Percentiles rank a stretch among this genome's conserved stretches.
Evolutionary conservation across 768 basidiomycete species (phyloP).

Genomic region (Serendipita indica): DNA sequence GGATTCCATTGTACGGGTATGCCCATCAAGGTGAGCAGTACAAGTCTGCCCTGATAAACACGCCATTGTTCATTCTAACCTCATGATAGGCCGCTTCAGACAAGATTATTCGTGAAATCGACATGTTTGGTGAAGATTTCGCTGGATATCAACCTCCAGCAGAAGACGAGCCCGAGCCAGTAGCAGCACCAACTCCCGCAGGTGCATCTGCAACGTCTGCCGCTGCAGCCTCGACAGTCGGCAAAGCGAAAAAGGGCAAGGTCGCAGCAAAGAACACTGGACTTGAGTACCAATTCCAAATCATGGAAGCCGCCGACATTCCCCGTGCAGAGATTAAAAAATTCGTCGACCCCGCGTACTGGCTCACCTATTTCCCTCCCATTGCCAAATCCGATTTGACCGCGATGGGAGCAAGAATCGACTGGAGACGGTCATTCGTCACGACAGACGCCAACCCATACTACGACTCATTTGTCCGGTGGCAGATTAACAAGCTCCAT

Average conservation of each 20-base stretch:
- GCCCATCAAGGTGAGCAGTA: slow-evolving; percentile 84
- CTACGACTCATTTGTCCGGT: slow-evolving; percentile 91
- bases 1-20: slow-evolving; percentile 97
- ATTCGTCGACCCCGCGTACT: slow-evolving; percentile 89
- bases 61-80: slow-evolving; percentile 6
- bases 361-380: slow-evolving; percentile 91
- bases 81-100: slow-evolving; percentile 79
- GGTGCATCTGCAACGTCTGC: slow-evolving; percentile 28
- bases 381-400: slow-evolving; percentile 66
- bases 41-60: not conserved
- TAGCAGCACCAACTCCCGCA: slow-evolving; percentile 23
- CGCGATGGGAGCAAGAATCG: slow-evolving; percentile 83
- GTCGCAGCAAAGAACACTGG: slow-evolving; percentile 86
- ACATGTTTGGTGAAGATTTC: slow-evolving; percentile 85
- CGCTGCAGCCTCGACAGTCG: slow-evolving; percentile 23
- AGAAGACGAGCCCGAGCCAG: slow-evolving; percentile 23
- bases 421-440: slow-evolving; percentile 90
- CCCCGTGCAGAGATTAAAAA: slow-evolving; percentile 83
- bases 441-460: slow-evolving; percentile 95
- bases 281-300: slow-evolving; percentile 94
- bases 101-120: slow-evolving; percentile 94
- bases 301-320: slow-evolving; percentile 87
- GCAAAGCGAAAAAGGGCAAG: slow-evolving; percentile 93
- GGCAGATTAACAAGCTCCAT: slow-evolving; percentile 93
- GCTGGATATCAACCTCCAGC: slow-evolving; percentile 42